phyloP scores from a whole-genome alignment of 2,329 filamentous ascomycete species.

The Sodiomyces alkalinus region DNA sequence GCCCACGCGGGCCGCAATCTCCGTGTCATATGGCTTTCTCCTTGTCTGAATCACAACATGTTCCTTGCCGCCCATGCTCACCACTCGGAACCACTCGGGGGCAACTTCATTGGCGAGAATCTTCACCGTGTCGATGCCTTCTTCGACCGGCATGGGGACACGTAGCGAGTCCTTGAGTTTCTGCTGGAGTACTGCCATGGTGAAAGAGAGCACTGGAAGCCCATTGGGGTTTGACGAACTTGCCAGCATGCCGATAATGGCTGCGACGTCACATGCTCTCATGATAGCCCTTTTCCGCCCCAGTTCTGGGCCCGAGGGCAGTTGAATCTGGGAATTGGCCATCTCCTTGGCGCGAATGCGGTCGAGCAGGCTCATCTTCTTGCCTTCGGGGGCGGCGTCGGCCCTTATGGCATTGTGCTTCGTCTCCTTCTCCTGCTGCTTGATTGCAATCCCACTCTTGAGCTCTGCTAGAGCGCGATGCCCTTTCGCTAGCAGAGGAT shows the following conservation, averaged over 20 bases:
- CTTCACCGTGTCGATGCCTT: slow-evolving; percentile 32
- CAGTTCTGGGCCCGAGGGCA: slow-evolving; percentile 33
- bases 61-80: slow-evolving; percentile 36
- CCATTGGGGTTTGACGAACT: slow-evolving; percentile 34
- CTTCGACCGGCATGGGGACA: slow-evolving; percentile 35
- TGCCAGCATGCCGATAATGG: slow-evolving; percentile 48
- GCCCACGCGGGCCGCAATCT: slow-evolving; percentile 5
- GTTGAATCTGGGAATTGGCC: slow-evolving; percentile 27
- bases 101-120: slow-evolving; percentile 38
- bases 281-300: slow-evolving; percentile 50
- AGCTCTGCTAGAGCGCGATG: slow-evolving; percentile 55
- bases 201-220: slow-evolving; percentile 47
- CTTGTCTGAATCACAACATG: slow-evolving; percentile 39
- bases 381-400: slow-evolving; percentile 18
- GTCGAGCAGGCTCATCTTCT: slow-evolving; percentile 56
- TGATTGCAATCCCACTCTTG: slow-evolving; percentile 42
- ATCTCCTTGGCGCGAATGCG: slow-evolving; percentile 59
- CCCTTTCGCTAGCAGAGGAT: slow-evolving; percentile 47
- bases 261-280: slow-evolving; percentile 51
- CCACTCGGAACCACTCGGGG: slow-evolving; percentile 38
- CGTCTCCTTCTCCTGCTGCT: slow-evolving; percentile 29
- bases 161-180: slow-evolving; percentile 54
- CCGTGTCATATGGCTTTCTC: slow-evolving; percentile 17
- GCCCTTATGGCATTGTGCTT: slow-evolving; percentile 16
- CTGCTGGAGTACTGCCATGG: slow-evolving; percentile 45